These are phyloP conservation scores for Chrysochromulina parva DNA, from an alignment of 78 protist species.

Conservation along the genomic window DNA sequence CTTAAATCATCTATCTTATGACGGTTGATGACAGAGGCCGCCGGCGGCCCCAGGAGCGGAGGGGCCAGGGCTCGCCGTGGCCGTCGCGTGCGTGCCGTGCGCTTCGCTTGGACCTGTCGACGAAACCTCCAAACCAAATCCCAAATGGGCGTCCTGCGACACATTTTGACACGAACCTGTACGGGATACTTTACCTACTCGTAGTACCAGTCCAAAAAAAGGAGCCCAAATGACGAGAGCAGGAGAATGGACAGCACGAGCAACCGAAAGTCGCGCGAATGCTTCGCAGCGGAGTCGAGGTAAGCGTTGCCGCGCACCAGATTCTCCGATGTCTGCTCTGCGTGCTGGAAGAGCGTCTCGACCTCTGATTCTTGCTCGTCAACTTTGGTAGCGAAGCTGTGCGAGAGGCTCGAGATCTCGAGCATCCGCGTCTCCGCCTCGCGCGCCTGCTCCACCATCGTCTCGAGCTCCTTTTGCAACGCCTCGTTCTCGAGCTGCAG, in stretches of 20 bases:
- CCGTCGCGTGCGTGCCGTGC: too few relatives aligned
- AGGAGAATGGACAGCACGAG: neutral
- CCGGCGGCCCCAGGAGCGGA: too few relatives aligned
- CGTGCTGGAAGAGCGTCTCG: neutral
- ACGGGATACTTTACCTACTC: neutral
- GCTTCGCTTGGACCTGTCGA: too few relatives aligned
- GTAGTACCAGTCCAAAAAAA: neutral
- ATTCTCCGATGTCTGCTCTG: neutral
- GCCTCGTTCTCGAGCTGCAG: neutral
- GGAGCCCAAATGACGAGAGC: neutral
- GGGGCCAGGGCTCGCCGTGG: too few relatives aligned
- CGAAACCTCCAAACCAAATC: too few relatives aligned
- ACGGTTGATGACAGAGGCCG: too few relatives aligned
- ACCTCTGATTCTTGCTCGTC: neutral
- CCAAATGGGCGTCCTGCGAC: too few relatives aligned
- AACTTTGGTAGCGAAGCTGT: neutral
- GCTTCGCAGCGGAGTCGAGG: constrained; percentile 1
- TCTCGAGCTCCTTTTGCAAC: neutral
- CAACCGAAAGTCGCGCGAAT: constrained; percentile 8
- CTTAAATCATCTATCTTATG: too few relatives aligned
- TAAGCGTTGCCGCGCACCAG: neutral
- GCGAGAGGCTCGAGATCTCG: neutral
- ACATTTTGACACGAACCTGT: too few relatives aligned
- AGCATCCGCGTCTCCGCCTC: neutral
- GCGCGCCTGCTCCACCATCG: too few relatives aligned